Conservation (phyloP, 2,329 filamentous ascomycete genomes). For the Pseudocercospora crystallina region DNA sequence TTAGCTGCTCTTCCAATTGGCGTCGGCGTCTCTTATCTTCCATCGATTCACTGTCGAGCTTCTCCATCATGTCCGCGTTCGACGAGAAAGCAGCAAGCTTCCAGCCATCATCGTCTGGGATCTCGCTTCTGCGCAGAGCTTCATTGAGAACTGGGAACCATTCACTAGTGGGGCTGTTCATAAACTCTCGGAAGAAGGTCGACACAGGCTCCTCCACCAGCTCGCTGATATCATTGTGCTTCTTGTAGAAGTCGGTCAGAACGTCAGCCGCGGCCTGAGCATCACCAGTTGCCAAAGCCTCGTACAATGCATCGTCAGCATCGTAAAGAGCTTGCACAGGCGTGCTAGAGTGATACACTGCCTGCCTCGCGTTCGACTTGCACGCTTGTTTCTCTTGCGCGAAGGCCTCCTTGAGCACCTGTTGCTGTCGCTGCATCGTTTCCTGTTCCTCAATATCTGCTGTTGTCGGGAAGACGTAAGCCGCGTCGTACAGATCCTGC, state of each 20-base stretch:
- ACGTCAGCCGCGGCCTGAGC: conserved; percentile 4
- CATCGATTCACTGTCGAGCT: not conserved
- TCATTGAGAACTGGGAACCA: conserved; percentile 5
- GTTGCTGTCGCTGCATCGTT: no score
- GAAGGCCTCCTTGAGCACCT: no score
- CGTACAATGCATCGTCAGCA: conserved; percentile 12
- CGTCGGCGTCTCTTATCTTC: conserved; percentile 2
- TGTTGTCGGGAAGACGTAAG: conserved; percentile 5
- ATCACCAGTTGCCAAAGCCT: not conserved
- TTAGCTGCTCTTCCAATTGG: not conserved
- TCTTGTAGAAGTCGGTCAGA: conserved; percentile 8
- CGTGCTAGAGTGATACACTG: no score
- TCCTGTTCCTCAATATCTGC: conserved; percentile 1
- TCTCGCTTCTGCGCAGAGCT: conserved; percentile 8
- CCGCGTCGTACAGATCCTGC: conserved; percentile 52
- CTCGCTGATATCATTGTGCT: conserved; percentile 9
- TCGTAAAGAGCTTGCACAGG: not conserved
- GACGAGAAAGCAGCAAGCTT: conserved; percentile 1
- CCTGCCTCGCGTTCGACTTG: no score
- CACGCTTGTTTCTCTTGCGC: no score
- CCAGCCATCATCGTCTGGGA: conserved; percentile 7
- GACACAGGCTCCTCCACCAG: not conserved
- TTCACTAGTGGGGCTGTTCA: not conserved
- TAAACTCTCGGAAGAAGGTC: no score
- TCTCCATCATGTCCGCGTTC: not conserved